These are phyloP conservation scores for Fusarium equiseti DNA, from an alignment of 2,329 filamentous ascomycete species.

Conservation along the genomic window DNA sequence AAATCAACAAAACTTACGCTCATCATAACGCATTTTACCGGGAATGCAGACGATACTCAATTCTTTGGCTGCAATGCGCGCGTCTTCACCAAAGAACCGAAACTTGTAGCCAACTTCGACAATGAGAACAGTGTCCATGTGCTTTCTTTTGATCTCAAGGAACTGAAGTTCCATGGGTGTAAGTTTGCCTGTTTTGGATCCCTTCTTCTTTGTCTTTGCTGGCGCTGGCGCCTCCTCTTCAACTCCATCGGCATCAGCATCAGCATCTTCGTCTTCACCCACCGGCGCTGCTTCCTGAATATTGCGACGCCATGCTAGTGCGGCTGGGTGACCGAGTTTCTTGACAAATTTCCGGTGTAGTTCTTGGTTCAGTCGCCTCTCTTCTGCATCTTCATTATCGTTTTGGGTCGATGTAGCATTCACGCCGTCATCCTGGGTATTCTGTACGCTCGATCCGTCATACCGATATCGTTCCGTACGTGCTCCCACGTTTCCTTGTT, in stretches of 20 bases:
- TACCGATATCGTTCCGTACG: constrained; percentile 68
- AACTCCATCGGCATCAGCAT: constrained; percentile 68
- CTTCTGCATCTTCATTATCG: constrained; percentile 64
- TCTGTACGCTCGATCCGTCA: constrained; percentile 57
- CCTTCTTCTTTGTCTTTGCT: constrained; percentile 73
- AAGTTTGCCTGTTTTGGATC: constrained; percentile 78
- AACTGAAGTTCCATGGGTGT: constrained; percentile 96
- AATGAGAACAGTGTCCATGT: constrained; percentile 89
- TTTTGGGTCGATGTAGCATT: constrained; percentile 47
- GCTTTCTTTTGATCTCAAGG: constrained; percentile 90
- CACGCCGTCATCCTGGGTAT: constrained; percentile 42
- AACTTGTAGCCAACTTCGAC: constrained; percentile 99
- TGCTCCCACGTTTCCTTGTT: constrained; percentile 44
- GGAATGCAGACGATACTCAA: constrained; percentile 97
- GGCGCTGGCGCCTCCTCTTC: constrained; percentile 59
- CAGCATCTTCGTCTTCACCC: constrained; percentile 70
- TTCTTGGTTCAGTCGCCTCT: constrained; percentile 71
- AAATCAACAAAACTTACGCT: constrained; percentile 66
- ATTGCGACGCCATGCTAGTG: constrained; percentile 75
- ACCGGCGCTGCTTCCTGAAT: constrained; percentile 65
- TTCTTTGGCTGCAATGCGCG: constrained; percentile 87
- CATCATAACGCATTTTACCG: constrained; percentile 93
- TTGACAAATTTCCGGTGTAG: constrained; percentile 89
- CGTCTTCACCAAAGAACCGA: constrained; percentile 96
- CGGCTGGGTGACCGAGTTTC: constrained; percentile 89